Evolutionary conservation across 108 stramenopile genomes (phyloP), one percentile per base, ranked within the genome.

Genomic region (Nitzschia sp.): DNA sequence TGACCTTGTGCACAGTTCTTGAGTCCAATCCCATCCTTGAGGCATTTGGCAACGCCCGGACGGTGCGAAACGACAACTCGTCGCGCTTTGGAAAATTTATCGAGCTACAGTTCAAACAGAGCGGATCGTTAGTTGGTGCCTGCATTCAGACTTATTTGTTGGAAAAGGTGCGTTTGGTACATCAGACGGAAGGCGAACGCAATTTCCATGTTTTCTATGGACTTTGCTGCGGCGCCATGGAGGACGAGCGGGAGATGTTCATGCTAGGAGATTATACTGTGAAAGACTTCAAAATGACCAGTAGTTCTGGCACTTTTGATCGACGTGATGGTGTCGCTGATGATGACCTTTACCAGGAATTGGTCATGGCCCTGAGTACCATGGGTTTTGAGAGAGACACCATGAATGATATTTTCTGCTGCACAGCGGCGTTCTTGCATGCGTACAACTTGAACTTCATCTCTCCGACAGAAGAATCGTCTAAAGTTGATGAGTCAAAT

Each of bases 171-270:
- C 79, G 94, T 13, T 54, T 95, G 31, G 74, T 92, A 11, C 48
- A 76, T 0, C 94, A 85, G 25, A 70, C 86, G 2, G 58, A 64
- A 23, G 94, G 94, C 18, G 94, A 97, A 67, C 79, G 95, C 18
- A 97, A 93, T 70, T 97, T 91, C 72, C 97, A 97, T 66, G 82
- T 97, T n/a, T 96, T 97, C 75, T 97, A 97, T 70, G 91, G 95
- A 73, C 64, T 94, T 17, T 59, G 88, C 48, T 72, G 70, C 13
- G 92, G 84, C 0, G 59, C 81, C 15, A 28, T 76, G 4, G 74
- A 64, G 36, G 21, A 59, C 11, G 79, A 87, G 36, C 79, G 78
- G 26, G 28, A 73, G 42, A 33, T 57, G 26, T 60, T 90, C 31
- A 17, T 61, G 28, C 82, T 89, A 63, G 75, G 72, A 19, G 74